Base-by-base conservation (phyloP, 192 early-diverging fungal genomes). In the Coemansia erecta region DNA sequence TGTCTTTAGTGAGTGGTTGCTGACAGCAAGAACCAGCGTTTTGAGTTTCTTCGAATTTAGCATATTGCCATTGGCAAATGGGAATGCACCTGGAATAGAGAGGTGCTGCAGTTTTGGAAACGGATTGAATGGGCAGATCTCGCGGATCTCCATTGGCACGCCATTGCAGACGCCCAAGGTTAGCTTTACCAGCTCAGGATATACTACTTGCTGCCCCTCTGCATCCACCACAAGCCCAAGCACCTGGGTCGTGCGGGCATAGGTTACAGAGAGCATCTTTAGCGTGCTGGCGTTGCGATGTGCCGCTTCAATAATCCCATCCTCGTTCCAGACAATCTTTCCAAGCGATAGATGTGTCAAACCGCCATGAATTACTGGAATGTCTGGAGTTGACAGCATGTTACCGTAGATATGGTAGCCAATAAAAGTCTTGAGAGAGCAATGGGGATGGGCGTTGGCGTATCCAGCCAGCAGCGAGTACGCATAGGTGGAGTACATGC, bases 81-180 rank as follows among this genome's bases (percentile, higher is more conserved):
- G 64, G 26, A 39, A 67, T 4, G 45, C 53, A 6, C 64, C 57
- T 0, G 64, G 64, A 8, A 67, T 35, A 2, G 2, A 8, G 13
- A 67, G 33, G 17, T 60, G 35, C 1, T 35, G 28, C 7, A 67
- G 52, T 6, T 39, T 47, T 7, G 64, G 64, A 23, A 67, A 67
- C 22, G 58, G 18, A 1, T 55, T 15, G 3, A 19, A 15, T 7
- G n/a, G 2, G 35, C 49, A 56, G 0, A 9, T 37, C 12, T 47
- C 12, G 22, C 55, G 33, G 35, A 44, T 33, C 43, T 15, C 17
- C 40, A 67, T 60, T 1, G 64, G 28, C 3, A 55, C 58, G 9
- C 51, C 53, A 14, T n/a, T 35, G 24, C 26, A 60, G 4, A 67
- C 45, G 18, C 51, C 58, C 4, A 67, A 21, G 3, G 11, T 42